These are phyloP conservation scores for Lentinus tigrinus DNA, from an alignment of 768 basidiomycete genomes.

Conservation along the genomic window DNA sequence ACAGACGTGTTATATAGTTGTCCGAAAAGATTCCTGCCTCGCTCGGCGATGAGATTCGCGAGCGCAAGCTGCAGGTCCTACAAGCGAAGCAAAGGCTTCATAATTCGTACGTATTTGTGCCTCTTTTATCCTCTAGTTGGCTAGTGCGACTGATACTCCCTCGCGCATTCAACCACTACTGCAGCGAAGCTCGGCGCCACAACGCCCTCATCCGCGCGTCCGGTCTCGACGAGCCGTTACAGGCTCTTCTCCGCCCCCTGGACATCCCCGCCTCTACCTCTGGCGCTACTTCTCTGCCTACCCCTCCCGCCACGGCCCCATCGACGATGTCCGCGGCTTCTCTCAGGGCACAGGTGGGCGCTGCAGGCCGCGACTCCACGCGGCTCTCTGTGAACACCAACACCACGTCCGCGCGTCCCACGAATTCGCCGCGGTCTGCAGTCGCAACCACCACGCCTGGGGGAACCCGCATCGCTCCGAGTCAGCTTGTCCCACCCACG, in stretches of 20 bases:
- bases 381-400: constrained; percentile 5
- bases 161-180: background rate
- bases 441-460: background rate
- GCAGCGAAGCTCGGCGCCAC: constrained; percentile 48
- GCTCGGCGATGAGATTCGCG: constrained; percentile 38
- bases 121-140: too few relatives aligned
- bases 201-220: constrained; percentile 38
- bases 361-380: background rate
- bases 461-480: background rate
- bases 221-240: constrained; percentile 41
- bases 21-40: constrained; percentile 40
- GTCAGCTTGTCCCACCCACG: constrained; percentile 17
- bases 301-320: constrained; percentile 10
- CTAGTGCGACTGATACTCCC: too few relatives aligned
- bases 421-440: too few relatives aligned
- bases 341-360: too few relatives aligned
- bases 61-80: constrained; percentile 42
- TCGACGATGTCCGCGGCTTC: background rate
- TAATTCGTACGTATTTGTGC: constrained; percentile 49
- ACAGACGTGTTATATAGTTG: constrained; percentile 31
- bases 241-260: constrained; percentile 51
- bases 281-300: background rate
- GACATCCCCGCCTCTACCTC: constrained; percentile 19
- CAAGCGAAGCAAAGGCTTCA: constrained; percentile 44
- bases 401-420: background rate